A percentile compares a stretch with the other conserved stretches of the same genome.
These are phyloP conservation scores for Coemansia sp. DNA, from an alignment of 192 early-diverging fungal genomes.

Conservation along the genomic window DNA sequence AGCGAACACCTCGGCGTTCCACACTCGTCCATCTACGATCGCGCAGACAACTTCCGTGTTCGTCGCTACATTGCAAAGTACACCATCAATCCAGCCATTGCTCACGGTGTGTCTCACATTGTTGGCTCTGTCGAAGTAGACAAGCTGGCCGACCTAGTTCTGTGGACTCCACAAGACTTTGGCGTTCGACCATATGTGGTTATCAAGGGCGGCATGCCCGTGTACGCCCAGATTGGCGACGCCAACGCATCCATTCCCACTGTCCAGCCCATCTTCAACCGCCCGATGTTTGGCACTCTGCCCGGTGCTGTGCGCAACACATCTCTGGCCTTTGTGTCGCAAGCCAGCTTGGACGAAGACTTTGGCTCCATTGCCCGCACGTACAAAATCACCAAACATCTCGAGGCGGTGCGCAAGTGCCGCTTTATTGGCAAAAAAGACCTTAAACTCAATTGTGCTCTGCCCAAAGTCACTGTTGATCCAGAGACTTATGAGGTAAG, in stretches of 20 bases:
- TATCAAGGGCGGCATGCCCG: conserved; percentile 87
- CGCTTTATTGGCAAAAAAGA: conserved; percentile 77
- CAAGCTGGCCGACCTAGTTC: conserved; percentile 91
- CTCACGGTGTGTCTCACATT: conserved; percentile 82
- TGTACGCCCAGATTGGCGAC: conserved; percentile 85
- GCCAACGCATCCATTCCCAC: conserved; percentile 96
- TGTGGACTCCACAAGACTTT: conserved; percentile 83
- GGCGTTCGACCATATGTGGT: conserved; percentile 84
- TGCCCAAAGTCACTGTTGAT: conserved; percentile 81
- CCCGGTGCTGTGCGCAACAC: conserved; percentile 60
- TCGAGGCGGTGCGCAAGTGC: conserved; percentile 74
- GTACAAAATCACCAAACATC: conserved; percentile 67
- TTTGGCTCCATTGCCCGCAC: conserved; percentile 48
- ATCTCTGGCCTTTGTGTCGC: conserved; percentile 81
- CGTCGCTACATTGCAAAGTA: conserved; percentile 95
- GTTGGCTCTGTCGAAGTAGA: conserved; percentile 92
- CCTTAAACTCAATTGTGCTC: conserved; percentile 80
- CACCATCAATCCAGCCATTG: conserved; percentile 94
- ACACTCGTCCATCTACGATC: conserved; percentile 42
- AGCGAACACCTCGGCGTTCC: conserved; percentile 30
- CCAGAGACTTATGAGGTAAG: conserved; percentile 89
- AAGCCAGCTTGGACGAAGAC: conserved; percentile 63
- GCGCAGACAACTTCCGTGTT: conserved; percentile 85
- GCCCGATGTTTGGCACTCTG: conserved; percentile 83
- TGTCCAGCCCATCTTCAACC: conserved; percentile 79